phyloP scores from a whole-genome alignment of 2,329 filamentous ascomycete species.

The Phyllosticta citribraziliensis region DNA sequence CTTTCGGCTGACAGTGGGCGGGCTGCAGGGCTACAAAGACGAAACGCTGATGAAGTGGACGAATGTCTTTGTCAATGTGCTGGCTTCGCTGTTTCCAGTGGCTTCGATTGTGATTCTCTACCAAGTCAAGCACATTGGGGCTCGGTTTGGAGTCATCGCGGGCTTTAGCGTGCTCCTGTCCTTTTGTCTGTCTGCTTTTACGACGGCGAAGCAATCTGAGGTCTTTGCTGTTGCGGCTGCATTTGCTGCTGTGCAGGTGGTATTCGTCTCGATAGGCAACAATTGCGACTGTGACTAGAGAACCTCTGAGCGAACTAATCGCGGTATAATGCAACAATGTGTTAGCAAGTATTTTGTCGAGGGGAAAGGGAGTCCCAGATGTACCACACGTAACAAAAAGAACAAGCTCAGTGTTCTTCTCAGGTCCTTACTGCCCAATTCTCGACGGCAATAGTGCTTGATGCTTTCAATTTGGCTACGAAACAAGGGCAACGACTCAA shows the following conservation, averaged over 20 bases:
- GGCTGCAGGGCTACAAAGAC: neutral
- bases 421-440: too few species aligned
- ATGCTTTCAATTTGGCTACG: too few species aligned
- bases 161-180: neutral
- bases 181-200: neutral
- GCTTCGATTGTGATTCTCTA: neutral
- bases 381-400: too few species aligned
- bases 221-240: conserved; percentile 2
- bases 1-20: neutral
- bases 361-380: too few species aligned
- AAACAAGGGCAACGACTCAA: too few species aligned
- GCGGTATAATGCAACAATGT: too few species aligned
- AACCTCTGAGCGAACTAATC: too few species aligned
- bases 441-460: too few species aligned
- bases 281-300: too few species aligned
- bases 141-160: neutral
- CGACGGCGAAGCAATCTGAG: neutral
- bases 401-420: too few species aligned
- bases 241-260: conserved; percentile 4
- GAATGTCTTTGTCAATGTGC: neutral
- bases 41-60: neutral
- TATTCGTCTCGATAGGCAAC: neutral
- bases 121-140: neutral
- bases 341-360: too few species aligned
- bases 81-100: neutral